Percentiles rank a stretch among this genome's conserved stretches.
These are phyloP conservation scores for Plasmodium adleri DNA, from an alignment of 169 alveolate species.

Conservation along the genomic window DNA sequence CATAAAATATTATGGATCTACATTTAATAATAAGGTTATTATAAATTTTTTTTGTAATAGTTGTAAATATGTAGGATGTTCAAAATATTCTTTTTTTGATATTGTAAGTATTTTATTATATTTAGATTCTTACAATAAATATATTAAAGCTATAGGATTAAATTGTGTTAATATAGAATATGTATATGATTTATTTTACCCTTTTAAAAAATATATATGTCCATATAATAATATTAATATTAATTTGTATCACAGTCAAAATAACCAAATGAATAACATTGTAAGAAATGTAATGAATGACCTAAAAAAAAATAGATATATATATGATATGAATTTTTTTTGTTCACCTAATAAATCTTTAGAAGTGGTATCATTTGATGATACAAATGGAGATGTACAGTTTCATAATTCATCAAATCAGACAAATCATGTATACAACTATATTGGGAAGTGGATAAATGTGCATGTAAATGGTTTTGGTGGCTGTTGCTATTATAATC, in stretches of 20 bases:
- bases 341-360: slow-evolving; percentile 59
- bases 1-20: slow-evolving; percentile 14
- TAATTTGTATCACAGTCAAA: slow-evolving; percentile 22
- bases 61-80: slow-evolving; percentile 26
- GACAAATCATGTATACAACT: slow-evolving; percentile 31
- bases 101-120: slow-evolving; percentile 19
- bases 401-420: slow-evolving; percentile 6
- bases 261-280: slow-evolving; percentile 1
- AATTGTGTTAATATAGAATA: slow-evolving; percentile 46
- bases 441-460: slow-evolving; percentile 26
- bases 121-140: slow-evolving; percentile 33
- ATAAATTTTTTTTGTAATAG: slow-evolving; percentile 39
- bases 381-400: background rate
- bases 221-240: slow-evolving; percentile 10
- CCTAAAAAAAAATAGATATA: slow-evolving; percentile 34
- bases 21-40: slow-evolving; percentile 14
- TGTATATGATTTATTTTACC: slow-evolving; percentile 30
- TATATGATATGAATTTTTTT: slow-evolving; percentile 45
- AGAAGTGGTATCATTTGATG: slow-evolving; percentile 11
- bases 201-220: slow-evolving; percentile 18
- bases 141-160: slow-evolving; percentile 47
- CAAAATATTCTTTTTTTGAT: slow-evolving; percentile 42
- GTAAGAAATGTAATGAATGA: slow-evolving; percentile 5
- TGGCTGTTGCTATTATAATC: slow-evolving; percentile 60
- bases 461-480: slow-evolving; percentile 55